Base-by-base conservation (phyloP, 2,329 filamentous ascomycete species). In the Aspergillus sp. region DNA sequence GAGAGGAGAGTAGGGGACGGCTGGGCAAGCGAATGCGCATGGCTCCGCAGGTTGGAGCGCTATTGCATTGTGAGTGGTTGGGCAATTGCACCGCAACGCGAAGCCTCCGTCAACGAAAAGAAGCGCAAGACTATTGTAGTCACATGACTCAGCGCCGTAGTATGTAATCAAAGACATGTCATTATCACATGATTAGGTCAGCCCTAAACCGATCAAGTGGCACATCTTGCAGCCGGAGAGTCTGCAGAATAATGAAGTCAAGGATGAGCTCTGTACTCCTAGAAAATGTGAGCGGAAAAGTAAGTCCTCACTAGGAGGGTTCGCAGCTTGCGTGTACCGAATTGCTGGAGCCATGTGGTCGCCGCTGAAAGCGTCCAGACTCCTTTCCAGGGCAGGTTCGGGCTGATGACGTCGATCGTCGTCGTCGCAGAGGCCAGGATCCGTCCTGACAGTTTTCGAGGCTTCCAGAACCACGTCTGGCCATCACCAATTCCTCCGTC, bases 11-110 rank as follows among this genome's bases (percentile, higher is more conserved):
- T 47, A 50, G 56, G 31, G 54, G 43, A 43, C 59, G 45, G 22
- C 55, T 62, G 50, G 46, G 50, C 19, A 58, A 53, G 61, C 64
- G 53, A 63, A 64, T 50, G 62, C 70, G 72, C 72, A 74, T 74
- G 60, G 59, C 67, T 63, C 64, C 65, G 55, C 60, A 50, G 64
- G 65, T 47, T 52, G 58, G 57, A 59, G 54, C 60, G 59, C 60
- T 43, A 61, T 55, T 51, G 60, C 61, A 68, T 63, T 62, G 57
- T 57, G 66, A 55, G 51, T 25, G 22, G 53, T 47, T 41, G 34
- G 34, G 9, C 34, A 41, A 41, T 41, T 15, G 15, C 54, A 41
- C 30, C 30, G 51, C 53, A 57, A 61, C 25, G 15, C 15, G 34
- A 41, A 41, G 15, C 11, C 34, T 41, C 9, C 9, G 34, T 41